Percentiles rank a stretch among this genome's conserved stretches.
These are phyloP conservation scores for Platanthera zijinensis DNA, from an alignment of 106 monocot genomes.

Conservation along the genomic window DNA sequence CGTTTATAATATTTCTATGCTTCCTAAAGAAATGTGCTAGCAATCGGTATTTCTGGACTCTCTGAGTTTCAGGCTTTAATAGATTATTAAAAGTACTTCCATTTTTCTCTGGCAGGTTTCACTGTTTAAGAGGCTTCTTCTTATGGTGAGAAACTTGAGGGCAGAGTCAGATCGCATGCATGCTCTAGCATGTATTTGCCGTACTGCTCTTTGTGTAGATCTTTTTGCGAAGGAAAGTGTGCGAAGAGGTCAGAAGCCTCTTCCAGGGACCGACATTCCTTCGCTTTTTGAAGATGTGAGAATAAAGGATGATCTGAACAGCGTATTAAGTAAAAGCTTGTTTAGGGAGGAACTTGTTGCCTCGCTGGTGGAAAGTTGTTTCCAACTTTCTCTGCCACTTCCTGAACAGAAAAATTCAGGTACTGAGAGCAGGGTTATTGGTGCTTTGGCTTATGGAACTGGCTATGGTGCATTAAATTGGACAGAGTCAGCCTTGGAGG, in stretches of 20 bases:
- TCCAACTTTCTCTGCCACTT: conserved; percentile 90
- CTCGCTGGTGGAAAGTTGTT: conserved; percentile 97
- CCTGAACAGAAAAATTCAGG: conserved; percentile 91
- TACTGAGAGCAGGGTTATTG: conserved; percentile 97
- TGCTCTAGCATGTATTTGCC: conserved; percentile 95
- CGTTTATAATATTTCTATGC: background rate
- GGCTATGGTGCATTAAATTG: conserved; percentile 97
- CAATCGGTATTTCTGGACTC: background rate
- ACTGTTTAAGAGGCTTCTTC: conserved; percentile 87
- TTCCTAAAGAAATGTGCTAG: background rate
- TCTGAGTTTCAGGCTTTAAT: background rate
- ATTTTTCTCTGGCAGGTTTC: conserved; percentile 51
- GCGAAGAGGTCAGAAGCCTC: conserved; percentile 90
- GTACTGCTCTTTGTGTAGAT: conserved; percentile 97
- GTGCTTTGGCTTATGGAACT: conserved; percentile 97
- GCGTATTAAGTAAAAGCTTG: conserved; percentile 80
- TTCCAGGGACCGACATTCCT: conserved; percentile 93
- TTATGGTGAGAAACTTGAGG: conserved; percentile 93
- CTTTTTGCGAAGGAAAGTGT: conserved; percentile 99
- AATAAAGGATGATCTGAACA: conserved; percentile 90
- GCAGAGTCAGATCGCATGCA: conserved; percentile 99
- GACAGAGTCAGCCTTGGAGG: conserved; percentile 93
- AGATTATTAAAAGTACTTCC: background rate
- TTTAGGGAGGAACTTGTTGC: conserved; percentile 97
- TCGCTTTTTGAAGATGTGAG: conserved; percentile 92